Evolutionary conservation across 345 rosid species (phyloP).

Genomic region (Toxicodendron radicans): DNA sequence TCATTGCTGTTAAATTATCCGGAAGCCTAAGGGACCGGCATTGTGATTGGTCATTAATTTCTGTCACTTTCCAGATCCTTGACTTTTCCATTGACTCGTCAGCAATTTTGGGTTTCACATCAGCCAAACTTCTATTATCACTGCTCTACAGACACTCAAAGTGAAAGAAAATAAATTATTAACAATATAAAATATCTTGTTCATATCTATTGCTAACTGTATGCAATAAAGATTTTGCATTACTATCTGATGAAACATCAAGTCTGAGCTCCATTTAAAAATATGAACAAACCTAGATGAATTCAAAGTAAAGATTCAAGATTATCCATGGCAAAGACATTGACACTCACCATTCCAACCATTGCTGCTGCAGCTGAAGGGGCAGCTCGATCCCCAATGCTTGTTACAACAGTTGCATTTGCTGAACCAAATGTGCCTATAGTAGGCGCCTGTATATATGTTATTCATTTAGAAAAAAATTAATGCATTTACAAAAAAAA

Average conservation of each 20-base stretch:
- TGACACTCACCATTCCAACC: constrained; percentile 56
- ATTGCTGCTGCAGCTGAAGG: constrained; percentile 51
- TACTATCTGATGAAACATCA: not conserved
- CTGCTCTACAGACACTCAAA: constrained; percentile 44
- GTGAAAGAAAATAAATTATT: constrained; percentile 10
- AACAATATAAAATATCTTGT: not conserved
- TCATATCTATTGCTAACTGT: not conserved
- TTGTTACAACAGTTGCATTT: constrained; percentile 51
- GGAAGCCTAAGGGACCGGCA: constrained; percentile 72
- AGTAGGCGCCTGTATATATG: constrained; percentile 44
- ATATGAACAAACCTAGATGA: not conserved
- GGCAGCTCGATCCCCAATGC: constrained; percentile 51
- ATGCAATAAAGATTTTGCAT: not conserved
- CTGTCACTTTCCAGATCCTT: constrained; percentile 66
- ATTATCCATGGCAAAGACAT: constrained; percentile 12
- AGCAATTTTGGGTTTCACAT: constrained; percentile 66
- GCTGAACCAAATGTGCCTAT: constrained; percentile 48
- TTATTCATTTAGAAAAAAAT: constrained; percentile 3
- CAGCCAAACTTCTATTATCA: constrained; percentile 52
- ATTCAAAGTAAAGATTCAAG: not conserved
- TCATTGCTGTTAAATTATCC: constrained; percentile 50
- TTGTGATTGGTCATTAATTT: constrained; percentile 72
- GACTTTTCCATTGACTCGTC: constrained; percentile 61
- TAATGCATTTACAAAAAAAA: constrained; percentile 20
- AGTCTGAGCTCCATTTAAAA: not conserved